Conservation (phyloP, 2,329 filamentous ascomycete genomes). For the Xylaria sp. region DNA sequence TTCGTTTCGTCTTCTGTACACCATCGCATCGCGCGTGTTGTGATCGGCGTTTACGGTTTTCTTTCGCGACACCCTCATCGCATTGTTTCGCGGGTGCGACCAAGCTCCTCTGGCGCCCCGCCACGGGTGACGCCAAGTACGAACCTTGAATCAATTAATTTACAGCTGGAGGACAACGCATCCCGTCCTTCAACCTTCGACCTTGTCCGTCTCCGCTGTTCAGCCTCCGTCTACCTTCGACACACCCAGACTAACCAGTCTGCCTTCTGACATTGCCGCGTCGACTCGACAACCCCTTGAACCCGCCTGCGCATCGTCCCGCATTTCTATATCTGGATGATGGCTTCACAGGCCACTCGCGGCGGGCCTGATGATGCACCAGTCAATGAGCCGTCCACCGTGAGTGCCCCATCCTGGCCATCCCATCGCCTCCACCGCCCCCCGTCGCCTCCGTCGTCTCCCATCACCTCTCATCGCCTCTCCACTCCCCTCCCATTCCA, state of each 20-base stretch:
- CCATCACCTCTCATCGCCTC: no score
- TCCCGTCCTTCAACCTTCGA: slow-evolving; percentile 3
- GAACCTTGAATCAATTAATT: slow-evolving; percentile 18
- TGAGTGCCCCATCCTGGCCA: slow-evolving; percentile 24
- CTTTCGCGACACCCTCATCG: slow-evolving; percentile 10
- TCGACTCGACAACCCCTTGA: background rate
- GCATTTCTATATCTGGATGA: slow-evolving; percentile 30
- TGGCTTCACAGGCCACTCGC: slow-evolving; percentile 34
- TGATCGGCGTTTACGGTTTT: slow-evolving; percentile 8
- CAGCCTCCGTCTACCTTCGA: slow-evolving; percentile 14
- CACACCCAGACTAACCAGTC: background rate
- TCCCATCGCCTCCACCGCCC: no score
- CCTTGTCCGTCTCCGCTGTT: slow-evolving; percentile 12
- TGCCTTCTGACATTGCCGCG: background rate
- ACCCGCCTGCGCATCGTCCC: slow-evolving; percentile 3
- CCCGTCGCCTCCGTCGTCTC: no score
- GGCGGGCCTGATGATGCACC: slow-evolving; percentile 31
- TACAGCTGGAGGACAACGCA: slow-evolving; percentile 18
- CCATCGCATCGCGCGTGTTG: slow-evolving; percentile 7
- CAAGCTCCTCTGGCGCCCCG: background rate
- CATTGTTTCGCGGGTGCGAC: slow-evolving; percentile 17
- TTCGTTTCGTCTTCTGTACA: slow-evolving; percentile 10
- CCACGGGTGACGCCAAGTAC: slow-evolving; percentile 26
- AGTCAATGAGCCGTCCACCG: slow-evolving; percentile 31
- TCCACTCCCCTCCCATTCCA: no score